Evolutionary conservation across 768 basidiomycete species (phyloP).

Genomic region (Termitomyces eurrhizus): DNA sequence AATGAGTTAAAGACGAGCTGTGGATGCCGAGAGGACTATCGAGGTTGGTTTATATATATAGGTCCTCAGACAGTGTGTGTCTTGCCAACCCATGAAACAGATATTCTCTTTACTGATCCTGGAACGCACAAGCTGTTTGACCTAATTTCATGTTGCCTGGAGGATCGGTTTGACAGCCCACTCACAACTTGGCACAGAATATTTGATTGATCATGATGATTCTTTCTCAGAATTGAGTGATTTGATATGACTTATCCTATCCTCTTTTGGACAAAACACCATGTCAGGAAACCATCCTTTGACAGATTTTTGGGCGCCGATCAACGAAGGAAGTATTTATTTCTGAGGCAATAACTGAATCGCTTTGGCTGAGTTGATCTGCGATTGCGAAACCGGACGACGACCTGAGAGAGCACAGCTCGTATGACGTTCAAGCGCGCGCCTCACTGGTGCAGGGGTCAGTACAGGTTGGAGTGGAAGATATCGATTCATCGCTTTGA

Average conservation of each 20-base stretch:
- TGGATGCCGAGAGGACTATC: neutral
- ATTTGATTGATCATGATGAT: neutral
- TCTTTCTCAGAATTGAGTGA: neutral
- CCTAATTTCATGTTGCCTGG: neutral
- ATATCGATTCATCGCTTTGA: neutral
- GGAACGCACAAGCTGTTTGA: neutral
- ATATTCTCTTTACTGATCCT: neutral
- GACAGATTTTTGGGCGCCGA: neutral
- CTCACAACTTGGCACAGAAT: neutral
- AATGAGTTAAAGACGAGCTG: neutral
- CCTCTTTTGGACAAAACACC: neutral
- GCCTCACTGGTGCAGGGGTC: neutral
- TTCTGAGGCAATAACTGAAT: neutral
- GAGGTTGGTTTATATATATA: neutral
- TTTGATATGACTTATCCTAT: neutral
- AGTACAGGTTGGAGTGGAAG: neutral
- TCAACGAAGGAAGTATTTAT: neutral
- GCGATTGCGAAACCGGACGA: neutral
- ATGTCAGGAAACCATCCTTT: neutral
- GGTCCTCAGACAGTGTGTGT: conserved; percentile 2
- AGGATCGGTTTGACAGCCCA: neutral
- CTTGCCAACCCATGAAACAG: conserved; percentile 5
- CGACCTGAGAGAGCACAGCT: neutral
- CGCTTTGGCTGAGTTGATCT: neutral
- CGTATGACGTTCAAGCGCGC: neutral